Percentiles rank a stretch among this genome's conserved stretches.
Conservation (phyloP, 2,329 filamentous ascomycete species). For the Trichoderma sp. region DNA sequence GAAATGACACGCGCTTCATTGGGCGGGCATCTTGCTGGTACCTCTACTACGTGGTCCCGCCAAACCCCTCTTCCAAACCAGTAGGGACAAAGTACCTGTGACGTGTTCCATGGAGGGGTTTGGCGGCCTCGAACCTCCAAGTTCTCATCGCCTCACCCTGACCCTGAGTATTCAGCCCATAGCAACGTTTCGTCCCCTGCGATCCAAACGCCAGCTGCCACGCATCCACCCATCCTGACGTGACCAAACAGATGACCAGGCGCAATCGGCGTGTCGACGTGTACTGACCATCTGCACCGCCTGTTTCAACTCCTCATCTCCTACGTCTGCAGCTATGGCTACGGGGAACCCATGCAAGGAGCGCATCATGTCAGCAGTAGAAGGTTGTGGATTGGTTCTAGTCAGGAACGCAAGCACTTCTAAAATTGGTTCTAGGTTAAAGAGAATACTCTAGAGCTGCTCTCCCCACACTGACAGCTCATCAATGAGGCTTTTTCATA, state of each 20-base stretch:
- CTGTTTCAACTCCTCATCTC: not conserved
- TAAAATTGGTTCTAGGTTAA: constrained; percentile 15
- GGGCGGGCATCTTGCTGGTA: not conserved
- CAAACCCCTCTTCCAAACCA: not conserved
- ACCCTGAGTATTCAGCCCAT: not conserved
- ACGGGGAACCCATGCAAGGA: not conserved
- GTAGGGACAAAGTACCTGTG: constrained; percentile 12
- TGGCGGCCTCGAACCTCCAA: constrained; percentile 14
- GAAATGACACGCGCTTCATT: not conserved
- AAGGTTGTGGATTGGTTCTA: constrained; percentile 13
- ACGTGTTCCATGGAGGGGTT: constrained; percentile 17
- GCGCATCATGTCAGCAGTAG: not conserved
- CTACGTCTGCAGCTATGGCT: too few relatives aligned
- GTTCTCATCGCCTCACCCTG: constrained; percentile 20
- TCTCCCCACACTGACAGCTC: constrained; percentile 15
- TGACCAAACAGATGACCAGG: not conserved
- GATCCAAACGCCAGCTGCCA: constrained; percentile 14
- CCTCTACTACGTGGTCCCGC: constrained; percentile 4
- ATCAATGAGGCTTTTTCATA: constrained; percentile 16
- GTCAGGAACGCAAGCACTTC: constrained; percentile 6
- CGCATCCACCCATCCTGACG: not conserved
- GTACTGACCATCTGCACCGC: not conserved
- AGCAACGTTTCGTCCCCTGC: constrained; percentile 6
- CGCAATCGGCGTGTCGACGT: not conserved
- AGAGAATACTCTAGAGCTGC: not conserved